Evolutionary conservation across 139 green algal species (phyloP).

Genomic region (Desmodesmus armatus): DNA sequence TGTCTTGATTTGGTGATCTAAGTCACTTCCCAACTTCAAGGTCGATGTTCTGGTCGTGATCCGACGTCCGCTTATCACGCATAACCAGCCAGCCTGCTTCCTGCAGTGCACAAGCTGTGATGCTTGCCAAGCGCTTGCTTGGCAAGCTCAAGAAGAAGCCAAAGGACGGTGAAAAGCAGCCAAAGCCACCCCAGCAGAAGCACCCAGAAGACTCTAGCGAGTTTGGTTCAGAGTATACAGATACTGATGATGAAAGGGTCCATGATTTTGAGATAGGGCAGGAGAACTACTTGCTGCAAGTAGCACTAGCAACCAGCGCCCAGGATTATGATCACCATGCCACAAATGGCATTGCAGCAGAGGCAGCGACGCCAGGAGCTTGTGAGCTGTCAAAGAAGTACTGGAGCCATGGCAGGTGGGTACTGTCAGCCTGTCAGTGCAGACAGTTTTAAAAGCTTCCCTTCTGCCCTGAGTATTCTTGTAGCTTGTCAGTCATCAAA

Average conservation of each 20-base stretch:
- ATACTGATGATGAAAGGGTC: conserved; percentile 42
- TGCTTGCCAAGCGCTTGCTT: too few species aligned
- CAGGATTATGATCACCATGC: conserved; percentile 35
- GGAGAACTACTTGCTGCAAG: conserved; percentile 46
- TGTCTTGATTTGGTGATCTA: too few species aligned
- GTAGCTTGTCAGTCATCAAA: neutral
- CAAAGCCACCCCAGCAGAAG: conserved; percentile 11
- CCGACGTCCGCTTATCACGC: too few species aligned
- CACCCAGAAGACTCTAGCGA: conserved; percentile 2
- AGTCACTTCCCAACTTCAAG: too few species aligned
- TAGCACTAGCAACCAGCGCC: conserved; percentile 41
- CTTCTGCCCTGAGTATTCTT: too few species aligned
- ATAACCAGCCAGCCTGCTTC: too few species aligned
- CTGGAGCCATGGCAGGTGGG: conserved; percentile 29
- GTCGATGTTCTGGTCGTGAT: too few species aligned
- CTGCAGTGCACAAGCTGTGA: too few species aligned
- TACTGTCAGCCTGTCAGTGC: too few species aligned
- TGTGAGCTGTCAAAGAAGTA: conserved; percentile 36
- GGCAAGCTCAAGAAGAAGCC: conserved; percentile 13
- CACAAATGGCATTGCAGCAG: conserved; percentile 4
- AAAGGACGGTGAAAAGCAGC: conserved; percentile 14
- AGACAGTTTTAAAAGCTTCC: too few species aligned
- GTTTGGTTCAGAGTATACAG: conserved; percentile 37
- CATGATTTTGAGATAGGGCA: conserved; percentile 50
- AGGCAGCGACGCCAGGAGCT: conserved; percentile 10